Conservation (phyloP, 2,329 filamentous ascomycete species). For the Aspergillus piperis region DNA sequence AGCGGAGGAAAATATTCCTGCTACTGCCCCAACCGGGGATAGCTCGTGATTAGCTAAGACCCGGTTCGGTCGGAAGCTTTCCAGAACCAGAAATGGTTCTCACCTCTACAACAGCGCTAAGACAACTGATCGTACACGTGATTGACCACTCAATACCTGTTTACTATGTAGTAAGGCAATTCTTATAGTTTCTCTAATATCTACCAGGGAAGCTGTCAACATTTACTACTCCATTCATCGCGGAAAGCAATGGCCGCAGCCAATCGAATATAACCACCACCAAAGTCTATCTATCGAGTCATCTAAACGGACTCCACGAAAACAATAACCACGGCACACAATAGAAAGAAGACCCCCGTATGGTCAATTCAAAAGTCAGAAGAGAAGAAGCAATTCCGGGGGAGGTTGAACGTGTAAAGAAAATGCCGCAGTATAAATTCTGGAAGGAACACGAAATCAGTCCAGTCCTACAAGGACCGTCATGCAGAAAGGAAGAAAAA, state of each 20-base stretch:
- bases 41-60: constrained; percentile 11
- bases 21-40: constrained; percentile 4
- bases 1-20: constrained; percentile 11
- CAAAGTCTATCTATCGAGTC: background rate
- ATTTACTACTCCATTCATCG: background rate
- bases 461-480: background rate
- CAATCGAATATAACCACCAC: background rate
- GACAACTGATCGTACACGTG: background rate
- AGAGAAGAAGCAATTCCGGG: background rate
- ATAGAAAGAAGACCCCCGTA: background rate
- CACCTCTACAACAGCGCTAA: no score
- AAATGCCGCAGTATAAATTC: constrained; percentile 10
- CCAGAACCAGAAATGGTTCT: background rate
- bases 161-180: background rate
- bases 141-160: background rate
- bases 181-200: no score
- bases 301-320: background rate
- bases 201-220: no score
- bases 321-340: background rate
- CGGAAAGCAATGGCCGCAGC: background rate
- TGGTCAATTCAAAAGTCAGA: background rate
- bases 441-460: constrained; percentile 8
- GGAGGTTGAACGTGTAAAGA: background rate
- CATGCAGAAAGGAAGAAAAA: background rate
- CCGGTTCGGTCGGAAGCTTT: background rate